Conservation (phyloP, 78 protist genomes). For the Dictyostelium firmibasis region DNA sequence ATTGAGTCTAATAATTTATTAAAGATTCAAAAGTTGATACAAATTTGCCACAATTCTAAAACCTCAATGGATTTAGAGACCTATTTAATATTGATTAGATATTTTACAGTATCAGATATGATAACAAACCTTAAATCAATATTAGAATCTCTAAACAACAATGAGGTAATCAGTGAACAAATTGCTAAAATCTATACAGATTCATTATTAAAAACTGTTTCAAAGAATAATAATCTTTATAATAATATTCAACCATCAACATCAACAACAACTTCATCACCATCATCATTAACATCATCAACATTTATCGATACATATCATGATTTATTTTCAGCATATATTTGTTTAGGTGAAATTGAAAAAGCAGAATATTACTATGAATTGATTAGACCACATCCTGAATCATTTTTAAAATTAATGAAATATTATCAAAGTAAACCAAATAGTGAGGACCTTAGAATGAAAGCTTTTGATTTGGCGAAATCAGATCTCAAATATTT, state of each 20-base stretch:
- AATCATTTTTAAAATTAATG: background rate
- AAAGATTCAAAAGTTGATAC: background rate
- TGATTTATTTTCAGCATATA: background rate
- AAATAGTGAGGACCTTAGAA: background rate
- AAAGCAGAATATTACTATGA: background rate
- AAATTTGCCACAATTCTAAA: background rate
- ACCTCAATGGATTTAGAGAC: constrained; percentile 7
- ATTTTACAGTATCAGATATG: constrained; percentile 10
- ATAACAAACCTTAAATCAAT: background rate
- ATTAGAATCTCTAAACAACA: background rate
- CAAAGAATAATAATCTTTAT: too few relatives aligned
- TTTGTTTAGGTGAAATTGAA: background rate
- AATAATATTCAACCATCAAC: background rate
- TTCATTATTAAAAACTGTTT: background rate
- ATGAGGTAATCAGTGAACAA: background rate
- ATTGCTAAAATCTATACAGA: background rate
- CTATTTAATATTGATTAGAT: background rate
- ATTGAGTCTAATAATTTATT: background rate
- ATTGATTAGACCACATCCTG: background rate
- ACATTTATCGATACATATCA: background rate
- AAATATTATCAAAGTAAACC: background rate
- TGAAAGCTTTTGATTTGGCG: background rate
- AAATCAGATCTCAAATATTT: background rate
- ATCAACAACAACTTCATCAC: background rate
- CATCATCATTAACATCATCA: too few relatives aligned